Conservation (phyloP, 2,329 filamentous ascomycete species). For the Fusarium nisikadoi region DNA sequence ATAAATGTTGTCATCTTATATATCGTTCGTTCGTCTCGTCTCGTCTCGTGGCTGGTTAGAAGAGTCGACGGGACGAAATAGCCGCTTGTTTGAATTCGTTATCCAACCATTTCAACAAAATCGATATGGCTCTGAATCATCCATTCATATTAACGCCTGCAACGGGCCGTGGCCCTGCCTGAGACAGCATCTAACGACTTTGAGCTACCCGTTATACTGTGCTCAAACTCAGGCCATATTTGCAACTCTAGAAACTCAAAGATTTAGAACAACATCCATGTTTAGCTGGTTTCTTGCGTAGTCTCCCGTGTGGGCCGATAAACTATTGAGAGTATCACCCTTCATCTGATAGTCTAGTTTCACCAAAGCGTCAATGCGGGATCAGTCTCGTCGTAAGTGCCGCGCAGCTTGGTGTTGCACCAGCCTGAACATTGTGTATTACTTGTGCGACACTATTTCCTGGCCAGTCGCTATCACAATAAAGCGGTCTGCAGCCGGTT, state of each 20-base stretch:
- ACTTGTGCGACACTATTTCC: constrained; percentile 19
- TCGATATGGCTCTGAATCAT: not conserved
- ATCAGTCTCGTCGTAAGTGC: constrained; percentile 21
- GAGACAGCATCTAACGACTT: constrained; percentile 5
- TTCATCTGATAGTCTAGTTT: not conserved
- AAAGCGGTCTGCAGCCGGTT: constrained; percentile 1
- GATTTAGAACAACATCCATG: not conserved
- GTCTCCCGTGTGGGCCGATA: not conserved
- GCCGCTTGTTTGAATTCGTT: not conserved
- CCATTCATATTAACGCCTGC: constrained; percentile 7
- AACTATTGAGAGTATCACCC: not conserved
- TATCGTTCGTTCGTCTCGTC: not conserved
- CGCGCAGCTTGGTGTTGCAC: constrained; percentile 20
- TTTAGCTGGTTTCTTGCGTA: not conserved
- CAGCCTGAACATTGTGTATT: constrained; percentile 6
- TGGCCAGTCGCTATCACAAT: constrained; percentile 5
- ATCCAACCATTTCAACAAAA: constrained; percentile 6
- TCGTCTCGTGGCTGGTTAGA: not conserved
- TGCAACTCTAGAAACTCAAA: not conserved
- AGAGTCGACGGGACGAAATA: not conserved
- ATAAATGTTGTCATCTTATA: not conserved
- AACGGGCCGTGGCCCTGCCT: constrained; percentile 24
- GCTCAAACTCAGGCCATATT: not conserved
- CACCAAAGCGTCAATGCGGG: constrained; percentile 15
- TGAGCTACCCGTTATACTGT: not conserved